Evolutionary conservation across 148 eudicot species (phyloP).

Genomic region (Drosera capensis): DNA sequence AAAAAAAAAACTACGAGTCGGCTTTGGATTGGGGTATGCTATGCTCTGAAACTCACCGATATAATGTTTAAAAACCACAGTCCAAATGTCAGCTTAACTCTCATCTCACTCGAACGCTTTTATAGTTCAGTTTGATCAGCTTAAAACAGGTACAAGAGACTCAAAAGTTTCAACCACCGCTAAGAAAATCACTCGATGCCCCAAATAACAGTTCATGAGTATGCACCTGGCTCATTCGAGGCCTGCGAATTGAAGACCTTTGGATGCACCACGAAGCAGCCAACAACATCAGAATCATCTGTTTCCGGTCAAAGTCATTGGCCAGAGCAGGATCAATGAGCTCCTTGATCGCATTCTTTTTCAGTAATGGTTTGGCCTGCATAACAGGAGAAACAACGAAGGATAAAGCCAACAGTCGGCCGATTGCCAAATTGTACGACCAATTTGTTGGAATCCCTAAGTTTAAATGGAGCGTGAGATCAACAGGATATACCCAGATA

Average conservation of each 20-base stretch:
- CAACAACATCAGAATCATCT: conserved; percentile 48
- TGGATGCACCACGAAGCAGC: conserved; percentile 63
- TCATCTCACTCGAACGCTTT: too few species aligned
- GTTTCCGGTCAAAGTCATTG: conserved; percentile 24
- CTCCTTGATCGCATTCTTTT: conserved; percentile 38
- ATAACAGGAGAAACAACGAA: background rate
- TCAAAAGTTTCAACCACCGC: background rate
- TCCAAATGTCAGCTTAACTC: too few species aligned
- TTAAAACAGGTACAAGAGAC: background rate
- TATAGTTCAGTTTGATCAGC: too few species aligned
- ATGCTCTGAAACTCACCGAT: too few species aligned
- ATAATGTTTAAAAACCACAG: too few species aligned
- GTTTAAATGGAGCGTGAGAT: background rate
- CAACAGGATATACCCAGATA: conserved; percentile 46
- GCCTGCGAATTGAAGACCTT: conserved; percentile 61
- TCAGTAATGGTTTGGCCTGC: conserved; percentile 60
- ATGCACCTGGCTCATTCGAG: conserved; percentile 73
- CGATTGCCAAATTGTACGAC: background rate
- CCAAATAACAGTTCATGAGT: too few species aligned
- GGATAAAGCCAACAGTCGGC: background rate
- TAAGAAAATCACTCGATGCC: background rate
- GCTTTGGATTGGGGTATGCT: too few species aligned
- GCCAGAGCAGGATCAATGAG: conserved; percentile 38
- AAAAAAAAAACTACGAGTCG: too few species aligned
- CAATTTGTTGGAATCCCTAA: background rate